Percentiles rank a stretch among this genome's conserved stretches.
Conservation (phyloP, 176 grass and related monocot genomes). For the Lolium perenne region DNA sequence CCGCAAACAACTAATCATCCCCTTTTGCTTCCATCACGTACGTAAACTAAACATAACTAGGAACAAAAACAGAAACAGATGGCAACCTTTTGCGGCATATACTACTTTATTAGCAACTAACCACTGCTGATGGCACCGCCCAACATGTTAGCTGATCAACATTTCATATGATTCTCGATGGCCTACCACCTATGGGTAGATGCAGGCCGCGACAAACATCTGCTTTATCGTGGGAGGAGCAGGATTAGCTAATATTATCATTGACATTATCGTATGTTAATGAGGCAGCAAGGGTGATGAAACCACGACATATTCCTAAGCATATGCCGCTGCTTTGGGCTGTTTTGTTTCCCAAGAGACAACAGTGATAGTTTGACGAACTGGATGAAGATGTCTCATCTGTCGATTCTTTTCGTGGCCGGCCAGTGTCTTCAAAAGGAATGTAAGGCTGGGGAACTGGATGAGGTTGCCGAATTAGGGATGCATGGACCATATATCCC, state of each 20-base stretch:
- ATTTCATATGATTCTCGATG: constrained; percentile 33
- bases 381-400: constrained; percentile 14
- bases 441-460: neutral
- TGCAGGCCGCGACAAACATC: constrained; percentile 38
- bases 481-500: neutral
- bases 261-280: neutral
- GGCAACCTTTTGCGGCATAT: constrained; percentile 14
- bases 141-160: constrained; percentile 23
- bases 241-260: constrained; percentile 6
- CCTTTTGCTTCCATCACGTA: constrained; percentile 11
- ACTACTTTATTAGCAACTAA: constrained; percentile 31
- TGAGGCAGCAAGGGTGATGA: constrained; percentile 23
- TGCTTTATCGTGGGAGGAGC: constrained; percentile 34
- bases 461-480: constrained; percentile 26
- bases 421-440: constrained; percentile 17
- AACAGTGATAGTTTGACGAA: neutral
- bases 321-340: constrained; percentile 26
- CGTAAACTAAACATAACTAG: neutral
- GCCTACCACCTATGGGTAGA: neutral
- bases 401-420: neutral
- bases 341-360: constrained; percentile 29
- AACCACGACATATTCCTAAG: neutral
- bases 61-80: constrained; percentile 30
- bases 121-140: constrained; percentile 33
- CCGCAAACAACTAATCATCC: constrained; percentile 36